phyloP scores from a whole-genome alignment of 116 monocot genomes.

The Cymodocea nodosa region DNA sequence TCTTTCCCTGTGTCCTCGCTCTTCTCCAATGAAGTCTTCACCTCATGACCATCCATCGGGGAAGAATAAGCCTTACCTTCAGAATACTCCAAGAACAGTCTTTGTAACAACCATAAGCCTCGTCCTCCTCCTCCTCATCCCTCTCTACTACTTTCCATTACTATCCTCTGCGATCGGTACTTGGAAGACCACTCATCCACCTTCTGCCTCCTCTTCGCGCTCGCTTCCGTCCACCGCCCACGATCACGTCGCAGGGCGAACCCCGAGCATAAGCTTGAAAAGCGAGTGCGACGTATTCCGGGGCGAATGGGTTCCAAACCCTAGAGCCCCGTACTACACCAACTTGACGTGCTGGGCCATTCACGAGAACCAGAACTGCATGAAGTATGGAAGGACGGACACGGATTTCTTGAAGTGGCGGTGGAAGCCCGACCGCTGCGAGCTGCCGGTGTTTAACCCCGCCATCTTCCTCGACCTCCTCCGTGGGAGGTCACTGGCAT shows the following conservation, averaged over 20 bases:
- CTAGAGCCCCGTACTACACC: constrained; percentile 26
- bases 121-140: not conserved
- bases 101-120: not conserved
- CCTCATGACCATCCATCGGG: not conserved
- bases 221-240: not conserved
- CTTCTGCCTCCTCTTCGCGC: not conserved
- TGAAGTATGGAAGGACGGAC: constrained; percentile 36
- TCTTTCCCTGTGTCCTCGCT: not conserved
- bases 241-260: not conserved
- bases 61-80: not conserved
- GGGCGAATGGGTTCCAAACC: constrained; percentile 12
- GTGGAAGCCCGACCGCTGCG: constrained; percentile 16
- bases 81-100: constrained; percentile 3
- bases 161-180: not conserved
- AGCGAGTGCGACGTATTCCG: constrained; percentile 6
- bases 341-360: constrained; percentile 30
- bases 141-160: constrained; percentile 2
- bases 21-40: not conserved
- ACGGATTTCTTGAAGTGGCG: constrained; percentile 19
- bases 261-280: not conserved
- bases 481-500: constrained; percentile 7
- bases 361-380: constrained; percentile 44
- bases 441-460: constrained; percentile 8
- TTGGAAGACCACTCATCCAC: not conserved
- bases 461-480: constrained; percentile 4